A percentile compares a stretch with the other conserved stretches of the same genome.
These are phyloP conservation scores for Cardamine occulta DNA, from an alignment of 345 rosid genomes.

Conservation along the genomic window DNA sequence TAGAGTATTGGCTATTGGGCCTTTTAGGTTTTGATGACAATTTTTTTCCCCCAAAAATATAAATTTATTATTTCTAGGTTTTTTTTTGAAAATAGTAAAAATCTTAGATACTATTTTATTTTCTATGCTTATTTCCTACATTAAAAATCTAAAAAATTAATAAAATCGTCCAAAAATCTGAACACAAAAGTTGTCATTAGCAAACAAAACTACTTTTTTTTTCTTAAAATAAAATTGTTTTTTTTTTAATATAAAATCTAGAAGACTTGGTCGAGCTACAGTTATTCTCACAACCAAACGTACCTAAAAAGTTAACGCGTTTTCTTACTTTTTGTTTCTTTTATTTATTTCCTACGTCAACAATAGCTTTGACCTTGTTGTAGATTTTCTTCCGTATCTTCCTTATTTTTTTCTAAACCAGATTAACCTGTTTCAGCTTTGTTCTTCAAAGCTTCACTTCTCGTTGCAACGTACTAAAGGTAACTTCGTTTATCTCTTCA, in stretches of 20 bases:
- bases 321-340: not conserved
- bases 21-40: not conserved
- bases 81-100: not conserved
- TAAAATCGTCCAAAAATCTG: not conserved
- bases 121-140: not conserved
- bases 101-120: not conserved
- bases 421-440: not conserved
- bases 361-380: constrained; percentile 20
- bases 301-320: constrained; percentile 30
- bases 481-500: constrained; percentile 14
- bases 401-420: not conserved
- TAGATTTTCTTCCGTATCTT: not conserved
- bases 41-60: not conserved
- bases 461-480: constrained; percentile 1
- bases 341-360: not conserved
- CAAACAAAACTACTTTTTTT: not conserved
- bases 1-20: not conserved
- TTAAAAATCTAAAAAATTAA: not conserved
- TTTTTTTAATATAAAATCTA: not conserved
- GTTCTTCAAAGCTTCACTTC: constrained; percentile 22
- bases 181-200: too few relatives aligned
- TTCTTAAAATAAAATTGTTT: not conserved
- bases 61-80: not conserved
- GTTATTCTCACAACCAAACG: not conserved
- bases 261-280: not conserved